phyloP scores from a whole-genome alignment of 257 asterid genomes.

The Jaltomata sinuosa region DNA sequence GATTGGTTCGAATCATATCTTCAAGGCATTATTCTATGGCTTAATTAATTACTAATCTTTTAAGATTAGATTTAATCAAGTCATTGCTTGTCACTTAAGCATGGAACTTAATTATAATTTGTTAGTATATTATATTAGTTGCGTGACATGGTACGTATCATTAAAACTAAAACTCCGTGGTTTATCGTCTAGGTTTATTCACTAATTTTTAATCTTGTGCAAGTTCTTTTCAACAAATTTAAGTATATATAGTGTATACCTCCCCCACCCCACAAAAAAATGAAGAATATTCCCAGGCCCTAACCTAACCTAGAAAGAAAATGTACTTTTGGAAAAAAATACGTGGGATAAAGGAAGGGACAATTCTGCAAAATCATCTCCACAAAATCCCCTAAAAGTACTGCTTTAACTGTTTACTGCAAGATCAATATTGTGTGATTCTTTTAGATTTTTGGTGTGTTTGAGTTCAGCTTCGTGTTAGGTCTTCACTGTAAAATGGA shows the following conservation, averaged over 20 bases:
- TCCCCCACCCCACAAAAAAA: background rate
- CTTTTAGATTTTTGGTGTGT: background rate
- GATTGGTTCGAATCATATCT: constrained; percentile 3
- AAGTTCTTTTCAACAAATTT: background rate
- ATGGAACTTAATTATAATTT: background rate
- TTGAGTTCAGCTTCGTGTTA: background rate
- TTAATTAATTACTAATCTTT: constrained; percentile 6
- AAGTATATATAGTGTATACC: background rate
- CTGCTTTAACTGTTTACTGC: background rate
- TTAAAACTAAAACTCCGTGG: background rate
- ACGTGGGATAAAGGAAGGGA: background rate
- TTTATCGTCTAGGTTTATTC: background rate
- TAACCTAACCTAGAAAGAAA: background rate
- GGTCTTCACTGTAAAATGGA: background rate
- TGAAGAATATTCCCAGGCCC: background rate
- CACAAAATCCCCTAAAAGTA: background rate
- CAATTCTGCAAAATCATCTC: background rate
- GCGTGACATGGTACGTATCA: background rate
- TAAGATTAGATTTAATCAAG: background rate
- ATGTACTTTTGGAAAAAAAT: background rate
- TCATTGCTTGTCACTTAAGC: constrained; percentile 16
- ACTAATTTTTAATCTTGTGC: background rate
- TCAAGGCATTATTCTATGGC: background rate
- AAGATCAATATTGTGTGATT: background rate
- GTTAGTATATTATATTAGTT: background rate